phyloP scores from a whole-genome alignment of 1,284 basidiomycete genomes.

The Tilletia setariae region DNA sequence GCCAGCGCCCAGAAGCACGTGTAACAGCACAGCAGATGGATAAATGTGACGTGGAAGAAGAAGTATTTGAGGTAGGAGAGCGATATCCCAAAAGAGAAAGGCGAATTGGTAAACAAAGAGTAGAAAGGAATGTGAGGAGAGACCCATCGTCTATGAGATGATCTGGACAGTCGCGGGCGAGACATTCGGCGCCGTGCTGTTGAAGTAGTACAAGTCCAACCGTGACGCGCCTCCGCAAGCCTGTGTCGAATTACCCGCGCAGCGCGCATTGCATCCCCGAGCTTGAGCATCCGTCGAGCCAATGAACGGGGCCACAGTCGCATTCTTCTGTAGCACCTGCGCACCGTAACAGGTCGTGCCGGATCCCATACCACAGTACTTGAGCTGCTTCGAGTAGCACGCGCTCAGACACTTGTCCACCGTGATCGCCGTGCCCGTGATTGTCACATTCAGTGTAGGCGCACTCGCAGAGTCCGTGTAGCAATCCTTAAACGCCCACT shows the following conservation, averaged over 20 bases:
- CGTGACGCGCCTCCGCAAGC: not conserved
- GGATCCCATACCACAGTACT: slow-evolving; percentile 47
- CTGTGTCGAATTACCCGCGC: not conserved
- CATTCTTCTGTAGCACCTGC: not conserved
- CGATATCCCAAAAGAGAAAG: too few relatives aligned
- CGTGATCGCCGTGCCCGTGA: slow-evolving; percentile 21
- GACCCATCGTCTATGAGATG: too few relatives aligned
- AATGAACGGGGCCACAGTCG: not conserved
- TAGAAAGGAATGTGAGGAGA: too few relatives aligned
- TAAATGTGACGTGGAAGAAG: too few relatives aligned
- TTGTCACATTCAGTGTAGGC: slow-evolving; percentile 19
- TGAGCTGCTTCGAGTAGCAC: slow-evolving; percentile 39
- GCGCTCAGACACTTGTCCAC: slow-evolving; percentile 34
- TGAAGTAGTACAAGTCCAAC: not conserved
- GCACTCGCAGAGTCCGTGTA: slow-evolving; percentile 9
- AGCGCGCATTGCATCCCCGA: not conserved
- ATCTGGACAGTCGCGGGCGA: not conserved
- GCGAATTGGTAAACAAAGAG: too few relatives aligned
- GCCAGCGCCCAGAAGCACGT: too few relatives aligned
- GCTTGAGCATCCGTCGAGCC: not conserved
- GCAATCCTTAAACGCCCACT: slow-evolving; percentile 24
- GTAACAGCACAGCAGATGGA: too few relatives aligned
- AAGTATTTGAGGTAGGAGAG: too few relatives aligned
- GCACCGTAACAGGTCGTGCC: slow-evolving; percentile 40
- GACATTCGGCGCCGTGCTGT: not conserved